phyloP scores from a whole-genome alignment of 371 early-diverging fungal species.

The Choanephora cucurbitarum region DNA sequence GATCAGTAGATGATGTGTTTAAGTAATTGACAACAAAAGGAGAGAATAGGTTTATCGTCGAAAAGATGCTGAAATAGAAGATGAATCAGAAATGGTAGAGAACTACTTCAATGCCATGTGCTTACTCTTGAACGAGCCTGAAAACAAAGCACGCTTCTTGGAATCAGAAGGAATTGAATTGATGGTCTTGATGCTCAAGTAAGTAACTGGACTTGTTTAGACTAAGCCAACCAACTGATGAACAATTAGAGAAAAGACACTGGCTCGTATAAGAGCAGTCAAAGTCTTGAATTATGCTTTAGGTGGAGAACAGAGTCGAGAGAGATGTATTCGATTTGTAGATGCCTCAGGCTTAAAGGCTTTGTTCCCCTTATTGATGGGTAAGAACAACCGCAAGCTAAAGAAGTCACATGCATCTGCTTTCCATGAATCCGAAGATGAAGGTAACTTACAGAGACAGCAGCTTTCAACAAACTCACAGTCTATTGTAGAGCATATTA shows the following conservation, averaged over 20 bases:
- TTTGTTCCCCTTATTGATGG: slow-evolving; percentile 80
- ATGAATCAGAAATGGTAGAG: slow-evolving; percentile 89
- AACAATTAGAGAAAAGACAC: slow-evolving; percentile 65
- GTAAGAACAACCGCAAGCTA: slow-evolving; percentile 72
- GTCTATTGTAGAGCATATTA: slow-evolving; percentile 65
- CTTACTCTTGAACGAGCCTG: slow-evolving; percentile 58
- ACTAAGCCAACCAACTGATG: neutral
- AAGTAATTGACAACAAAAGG: neutral
- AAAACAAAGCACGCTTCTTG: slow-evolving; percentile 71
- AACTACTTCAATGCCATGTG: slow-evolving; percentile 86
- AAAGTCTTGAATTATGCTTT: slow-evolving; percentile 88
- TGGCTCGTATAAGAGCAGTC: slow-evolving; percentile 80
- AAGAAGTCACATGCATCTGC: slow-evolving; percentile 63
- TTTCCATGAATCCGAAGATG: slow-evolving; percentile 74
- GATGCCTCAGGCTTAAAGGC: slow-evolving; percentile 80
- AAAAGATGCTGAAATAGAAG: slow-evolving; percentile 80
- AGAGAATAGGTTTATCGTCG: slow-evolving; percentile 56
- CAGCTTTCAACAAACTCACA: neutral
- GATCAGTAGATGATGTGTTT: neutral
- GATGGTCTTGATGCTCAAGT: slow-evolving; percentile 88
- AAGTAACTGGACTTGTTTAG: no score
- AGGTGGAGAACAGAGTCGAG: slow-evolving; percentile 57
- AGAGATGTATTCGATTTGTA: slow-evolving; percentile 69
- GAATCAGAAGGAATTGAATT: slow-evolving; percentile 89
- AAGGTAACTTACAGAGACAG: slow-evolving; percentile 42